These are phyloP conservation scores for Reticulascus tulasneorum DNA, from an alignment of 2,329 filamentous ascomycete genomes.

Conservation along the genomic window DNA sequence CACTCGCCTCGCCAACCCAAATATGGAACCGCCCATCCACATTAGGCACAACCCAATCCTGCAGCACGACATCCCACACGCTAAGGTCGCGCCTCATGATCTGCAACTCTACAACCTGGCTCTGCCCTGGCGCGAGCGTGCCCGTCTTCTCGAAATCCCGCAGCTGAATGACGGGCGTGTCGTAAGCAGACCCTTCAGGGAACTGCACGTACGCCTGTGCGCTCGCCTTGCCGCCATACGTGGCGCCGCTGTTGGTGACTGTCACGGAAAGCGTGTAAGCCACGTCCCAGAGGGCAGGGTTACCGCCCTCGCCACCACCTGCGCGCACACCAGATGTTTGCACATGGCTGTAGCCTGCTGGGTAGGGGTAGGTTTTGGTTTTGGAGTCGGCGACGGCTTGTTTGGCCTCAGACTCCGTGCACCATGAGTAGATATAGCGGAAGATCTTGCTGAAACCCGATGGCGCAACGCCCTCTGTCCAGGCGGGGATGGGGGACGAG, in stretches of 20 bases:
- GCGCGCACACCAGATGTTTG: constrained; percentile 46
- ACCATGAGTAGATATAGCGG: constrained; percentile 69
- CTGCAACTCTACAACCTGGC: constrained; percentile 48
- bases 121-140: constrained; percentile 50
- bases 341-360: constrained; percentile 57
- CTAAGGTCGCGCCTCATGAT: constrained; percentile 67
- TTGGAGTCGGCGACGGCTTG: constrained; percentile 33
- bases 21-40: constrained; percentile 32
- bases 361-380: constrained; percentile 54
- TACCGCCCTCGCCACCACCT: constrained; percentile 67
- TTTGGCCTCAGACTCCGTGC: constrained; percentile 36
- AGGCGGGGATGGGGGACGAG: constrained; percentile 46
- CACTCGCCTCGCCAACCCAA: constrained; percentile 36
- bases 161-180: constrained; percentile 66
- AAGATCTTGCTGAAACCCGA: constrained; percentile 53
- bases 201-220: constrained; percentile 44
- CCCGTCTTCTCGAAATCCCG: constrained; percentile 69
- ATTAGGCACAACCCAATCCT: constrained; percentile 61
- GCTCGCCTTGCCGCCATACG: constrained; percentile 38
- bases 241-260: constrained; percentile 50
- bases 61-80: constrained; percentile 63
- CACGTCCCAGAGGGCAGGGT: constrained; percentile 58
- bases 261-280: constrained; percentile 38
- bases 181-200: constrained; percentile 33
- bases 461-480: constrained; percentile 56